A percentile compares a stretch with the other conserved stretches of the same genome.
Conservation (phyloP, 164 flowering plant species). For the Chloranthus sessilifolius region DNA sequence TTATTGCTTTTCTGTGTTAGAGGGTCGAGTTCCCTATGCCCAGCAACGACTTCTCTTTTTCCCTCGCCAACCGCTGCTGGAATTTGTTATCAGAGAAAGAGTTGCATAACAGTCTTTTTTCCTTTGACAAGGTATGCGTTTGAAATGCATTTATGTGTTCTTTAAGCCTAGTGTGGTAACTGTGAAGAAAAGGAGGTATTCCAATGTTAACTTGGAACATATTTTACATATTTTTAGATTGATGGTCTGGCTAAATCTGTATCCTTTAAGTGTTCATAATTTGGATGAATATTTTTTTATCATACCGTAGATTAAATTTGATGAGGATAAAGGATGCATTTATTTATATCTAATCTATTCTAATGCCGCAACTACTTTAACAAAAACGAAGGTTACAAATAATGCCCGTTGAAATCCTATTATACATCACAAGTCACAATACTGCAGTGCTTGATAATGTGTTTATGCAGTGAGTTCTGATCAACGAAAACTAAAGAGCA, state of each 20-base stretch:
- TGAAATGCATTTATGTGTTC: background rate
- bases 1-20: constrained; percentile 30
- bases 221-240: background rate
- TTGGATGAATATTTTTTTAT: no score
- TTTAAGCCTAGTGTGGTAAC: background rate
- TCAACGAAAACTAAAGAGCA: no score
- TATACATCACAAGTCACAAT: no score
- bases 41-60: constrained; percentile 75
- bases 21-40: constrained; percentile 90
- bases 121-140: constrained; percentile 74
- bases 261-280: no score
- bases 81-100: constrained; percentile 51
- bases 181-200: background rate
- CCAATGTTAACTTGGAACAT: background rate
- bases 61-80: constrained; percentile 81
- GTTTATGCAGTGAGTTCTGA: no score
- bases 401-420: no score
- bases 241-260: no score
- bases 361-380: background rate
- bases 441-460: no score
- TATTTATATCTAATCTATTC: background rate
- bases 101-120: constrained; percentile 45
- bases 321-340: background rate
- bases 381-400: background rate
- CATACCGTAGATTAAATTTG: background rate